Conservation (phyloP, 805 yeast species). For the Yarrowia divulgata region DNA sequence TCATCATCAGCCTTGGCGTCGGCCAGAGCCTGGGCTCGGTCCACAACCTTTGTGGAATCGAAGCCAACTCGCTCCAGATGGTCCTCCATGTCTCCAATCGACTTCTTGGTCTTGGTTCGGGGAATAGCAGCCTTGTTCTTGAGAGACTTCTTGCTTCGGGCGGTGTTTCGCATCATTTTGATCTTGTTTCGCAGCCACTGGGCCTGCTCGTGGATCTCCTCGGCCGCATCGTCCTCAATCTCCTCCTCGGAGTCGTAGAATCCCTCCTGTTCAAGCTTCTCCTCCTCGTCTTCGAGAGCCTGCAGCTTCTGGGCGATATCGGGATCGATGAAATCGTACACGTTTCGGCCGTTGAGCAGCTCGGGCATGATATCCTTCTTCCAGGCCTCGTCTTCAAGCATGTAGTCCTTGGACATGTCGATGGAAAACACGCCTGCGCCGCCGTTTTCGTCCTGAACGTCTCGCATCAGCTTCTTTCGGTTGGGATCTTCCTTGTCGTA, state of each 20-base stretch:
- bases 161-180: constrained; percentile 88
- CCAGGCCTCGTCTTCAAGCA: constrained; percentile 97
- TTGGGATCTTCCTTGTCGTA: constrained; percentile 83
- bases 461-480: constrained; percentile 81
- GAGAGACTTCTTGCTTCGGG: constrained; percentile 83
- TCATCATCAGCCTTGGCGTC: constrained; percentile 51
- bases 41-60: constrained; percentile 73
- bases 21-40: constrained; percentile 53
- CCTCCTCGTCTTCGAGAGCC: constrained; percentile 97
- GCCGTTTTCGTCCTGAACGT: constrained; percentile 92
- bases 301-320: constrained; percentile 92
- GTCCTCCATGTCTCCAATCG: constrained; percentile 79
- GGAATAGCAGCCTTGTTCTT: constrained; percentile 91
- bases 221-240: constrained; percentile 65
- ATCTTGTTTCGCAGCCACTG: constrained; percentile 95
- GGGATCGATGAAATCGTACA: constrained; percentile 95
- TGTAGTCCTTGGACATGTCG: constrained; percentile 88
- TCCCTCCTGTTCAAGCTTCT: constrained; percentile 88
- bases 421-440: constrained; percentile 98
- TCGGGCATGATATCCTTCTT: constrained; percentile 98
- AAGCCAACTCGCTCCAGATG: constrained; percentile 92
- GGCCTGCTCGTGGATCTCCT: constrained; percentile 83
- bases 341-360: constrained; percentile 92
- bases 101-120: constrained; percentile 68
- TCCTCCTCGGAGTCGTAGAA: constrained; percentile 90